phyloP scores from a whole-genome alignment of 768 basidiomycete genomes.

The Pleurotus citrinopileatus region DNA sequence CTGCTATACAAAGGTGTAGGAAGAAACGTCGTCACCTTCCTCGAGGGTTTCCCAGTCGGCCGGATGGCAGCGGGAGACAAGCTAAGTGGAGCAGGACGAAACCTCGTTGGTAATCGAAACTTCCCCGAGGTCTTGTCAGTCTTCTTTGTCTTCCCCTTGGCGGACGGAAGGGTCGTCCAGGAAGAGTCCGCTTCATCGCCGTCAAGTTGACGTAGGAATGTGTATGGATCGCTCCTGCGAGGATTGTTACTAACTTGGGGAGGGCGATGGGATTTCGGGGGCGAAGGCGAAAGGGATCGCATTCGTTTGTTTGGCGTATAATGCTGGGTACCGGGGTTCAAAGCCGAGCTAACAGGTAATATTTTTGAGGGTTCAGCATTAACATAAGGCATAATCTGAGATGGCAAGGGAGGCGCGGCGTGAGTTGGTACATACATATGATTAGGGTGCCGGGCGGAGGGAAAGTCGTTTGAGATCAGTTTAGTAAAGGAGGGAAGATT shows the following conservation, averaged over 20 bases:
- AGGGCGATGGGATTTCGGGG: background rate
- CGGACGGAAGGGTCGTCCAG: constrained; percentile 2
- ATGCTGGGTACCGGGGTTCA: background rate
- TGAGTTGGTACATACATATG: too few species aligned
- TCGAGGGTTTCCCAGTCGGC: background rate
- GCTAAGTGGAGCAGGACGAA: constrained; percentile 1
- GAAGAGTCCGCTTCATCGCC: constrained; percentile 4
- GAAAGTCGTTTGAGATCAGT: background rate
- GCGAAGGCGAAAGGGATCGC: background rate
- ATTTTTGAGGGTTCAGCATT: background rate
- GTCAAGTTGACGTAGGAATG: background rate
- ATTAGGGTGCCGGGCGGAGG: background rate
- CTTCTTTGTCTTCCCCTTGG: background rate
- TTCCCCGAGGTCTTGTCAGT: constrained; percentile 8
- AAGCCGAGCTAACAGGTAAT: background rate
- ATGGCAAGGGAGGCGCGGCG: background rate
- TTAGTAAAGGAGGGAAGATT: background rate
- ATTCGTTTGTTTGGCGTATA: background rate
- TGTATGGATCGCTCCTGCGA: background rate
- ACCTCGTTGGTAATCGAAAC: constrained; percentile 8
- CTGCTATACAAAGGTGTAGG: constrained; percentile 12
- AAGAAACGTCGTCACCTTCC: constrained; percentile 11
- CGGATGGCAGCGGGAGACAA: too few species aligned
- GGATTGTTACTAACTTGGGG: background rate
- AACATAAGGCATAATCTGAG: background rate